Evolutionary conservation across 1,284 basidiomycete genomes (phyloP), one percentile per base, ranked within the genome.

Genomic region (Pseudozyma tsukubaensis): DNA sequence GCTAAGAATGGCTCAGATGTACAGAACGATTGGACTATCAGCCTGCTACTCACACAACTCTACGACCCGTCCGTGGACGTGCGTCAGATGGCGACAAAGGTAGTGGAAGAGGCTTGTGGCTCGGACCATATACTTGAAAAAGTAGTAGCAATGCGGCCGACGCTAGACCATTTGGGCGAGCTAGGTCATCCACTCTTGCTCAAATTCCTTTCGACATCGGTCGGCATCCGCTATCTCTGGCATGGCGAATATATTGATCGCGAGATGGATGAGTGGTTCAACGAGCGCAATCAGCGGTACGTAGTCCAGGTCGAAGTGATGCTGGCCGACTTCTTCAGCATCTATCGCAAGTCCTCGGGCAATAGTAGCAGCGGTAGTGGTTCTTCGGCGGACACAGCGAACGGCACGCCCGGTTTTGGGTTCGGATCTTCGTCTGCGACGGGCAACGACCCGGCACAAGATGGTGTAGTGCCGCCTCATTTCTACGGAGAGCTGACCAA

Each of bases 401-500:
- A 45, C 13, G 47, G 36, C 12, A 61, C 50, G 11, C 43, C 58
- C 3, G 64, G 24, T 21, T 4, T 43, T 19, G 24, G 35, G 5
- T 69, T 56, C 14, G 35, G 24, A 29, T 29, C 58, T 9, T 55
- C 50, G 13, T 13, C 47, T 1, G 16, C 49, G 16, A 8, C 37
- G 4, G 47, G 4, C 13, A 13, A 13, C 16, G 69, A 72, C 21
- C 14, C 50, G 21, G 16, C 62, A 13, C 57, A 66, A 70, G 94
- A 96, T 59, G 92, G 92, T 13, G 90, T 91, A 2, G 92, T 94
- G 1, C 97, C 97, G 1, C 91, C 92, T 4, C 96, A 99, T 84
- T 98, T 99, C 85, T 97, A 98, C 78, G 95, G 96, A 21, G 94
- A 98, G 84, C 92, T 99, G 87, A 92, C 94, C 47, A 97, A 97